phyloP scores from a whole-genome alignment of 2,329 filamentous ascomycete species.

The Fusarium goolgardi region DNA sequence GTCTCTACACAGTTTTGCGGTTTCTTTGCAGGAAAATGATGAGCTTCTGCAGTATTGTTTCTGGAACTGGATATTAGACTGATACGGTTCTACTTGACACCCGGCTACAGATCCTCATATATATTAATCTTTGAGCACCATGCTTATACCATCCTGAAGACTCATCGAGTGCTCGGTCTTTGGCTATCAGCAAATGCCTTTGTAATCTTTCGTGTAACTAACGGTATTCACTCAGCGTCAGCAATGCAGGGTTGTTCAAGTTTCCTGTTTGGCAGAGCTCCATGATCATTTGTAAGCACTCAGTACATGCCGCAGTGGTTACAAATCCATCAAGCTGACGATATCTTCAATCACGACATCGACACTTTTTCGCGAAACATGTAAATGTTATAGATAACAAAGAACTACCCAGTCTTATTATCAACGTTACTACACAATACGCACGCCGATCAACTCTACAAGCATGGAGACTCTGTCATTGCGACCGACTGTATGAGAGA shows the following conservation, averaged over 20 bases:
- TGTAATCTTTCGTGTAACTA: conserved; percentile 18
- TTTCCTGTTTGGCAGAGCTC: not conserved
- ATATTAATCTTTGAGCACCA: not conserved
- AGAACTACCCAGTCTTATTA: not conserved
- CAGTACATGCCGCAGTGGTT: not conserved
- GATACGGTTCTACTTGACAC: not conserved
- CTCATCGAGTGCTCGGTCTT: conserved; percentile 21
- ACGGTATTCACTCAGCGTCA: not conserved
- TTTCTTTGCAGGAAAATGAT: not conserved
- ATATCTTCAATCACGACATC: conserved; percentile 13
- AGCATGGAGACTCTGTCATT: not conserved
- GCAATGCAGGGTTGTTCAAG: not conserved
- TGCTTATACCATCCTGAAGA: not conserved
- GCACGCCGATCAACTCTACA: fast-evolving
- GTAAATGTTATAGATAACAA: not conserved
- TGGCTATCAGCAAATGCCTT: conserved; percentile 24
- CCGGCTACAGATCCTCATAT: not conserved
- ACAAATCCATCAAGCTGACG: conserved; percentile 28
- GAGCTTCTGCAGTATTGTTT: not conserved
- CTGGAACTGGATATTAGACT: not conserved
- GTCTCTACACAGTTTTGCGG: fast-evolving
- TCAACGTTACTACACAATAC: not conserved
- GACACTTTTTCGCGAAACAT: not conserved
- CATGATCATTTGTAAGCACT: conserved; percentile 30
- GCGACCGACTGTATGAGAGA: not conserved